These are phyloP conservation scores for Fusarium annulatum DNA, from an alignment of 2,329 filamentous ascomycete genomes.

Conservation along the genomic window DNA sequence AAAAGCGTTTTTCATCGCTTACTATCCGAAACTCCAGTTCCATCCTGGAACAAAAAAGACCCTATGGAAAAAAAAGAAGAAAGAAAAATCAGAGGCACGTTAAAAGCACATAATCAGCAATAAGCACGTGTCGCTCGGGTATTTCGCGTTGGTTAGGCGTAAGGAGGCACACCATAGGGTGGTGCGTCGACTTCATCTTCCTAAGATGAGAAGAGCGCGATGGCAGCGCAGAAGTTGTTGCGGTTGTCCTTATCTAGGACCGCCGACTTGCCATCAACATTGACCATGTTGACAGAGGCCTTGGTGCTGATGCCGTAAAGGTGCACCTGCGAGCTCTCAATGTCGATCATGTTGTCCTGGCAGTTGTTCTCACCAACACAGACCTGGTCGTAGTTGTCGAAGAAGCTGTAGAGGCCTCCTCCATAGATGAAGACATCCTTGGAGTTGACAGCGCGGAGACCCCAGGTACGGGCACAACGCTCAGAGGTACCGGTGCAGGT, in stretches of 20 bases:
- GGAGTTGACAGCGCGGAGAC: slow-evolving; percentile 76
- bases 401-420: slow-evolving; percentile 83
- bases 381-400: slow-evolving; percentile 80
- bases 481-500: slow-evolving; percentile 60
- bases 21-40: slow-evolving; percentile 40
- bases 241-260: slow-evolving; percentile 70
- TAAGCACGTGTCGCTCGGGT: slow-evolving; percentile 11
- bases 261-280: slow-evolving; percentile 64
- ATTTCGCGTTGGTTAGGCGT: slow-evolving; percentile 11
- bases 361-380: slow-evolving; percentile 76
- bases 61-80: slow-evolving; percentile 26
- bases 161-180: slow-evolving; percentile 6
- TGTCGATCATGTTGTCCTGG: slow-evolving; percentile 80
- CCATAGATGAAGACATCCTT: slow-evolving; percentile 76
- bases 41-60: slow-evolving; percentile 29
- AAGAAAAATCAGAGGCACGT: slow-evolving; percentile 27
- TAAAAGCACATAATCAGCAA: background rate
- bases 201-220: slow-evolving; percentile 55
- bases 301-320: slow-evolving; percentile 80
- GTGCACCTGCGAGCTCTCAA: slow-evolving; percentile 74
- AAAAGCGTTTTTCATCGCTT: slow-evolving; percentile 20
- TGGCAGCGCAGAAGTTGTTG: slow-evolving; percentile 72
- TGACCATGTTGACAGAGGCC: slow-evolving; percentile 79
- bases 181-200: slow-evolving; percentile 3
- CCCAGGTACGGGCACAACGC: slow-evolving; percentile 80